phyloP scores from a whole-genome alignment of 331 rosid genomes.

The Spiraea crenata region DNA sequence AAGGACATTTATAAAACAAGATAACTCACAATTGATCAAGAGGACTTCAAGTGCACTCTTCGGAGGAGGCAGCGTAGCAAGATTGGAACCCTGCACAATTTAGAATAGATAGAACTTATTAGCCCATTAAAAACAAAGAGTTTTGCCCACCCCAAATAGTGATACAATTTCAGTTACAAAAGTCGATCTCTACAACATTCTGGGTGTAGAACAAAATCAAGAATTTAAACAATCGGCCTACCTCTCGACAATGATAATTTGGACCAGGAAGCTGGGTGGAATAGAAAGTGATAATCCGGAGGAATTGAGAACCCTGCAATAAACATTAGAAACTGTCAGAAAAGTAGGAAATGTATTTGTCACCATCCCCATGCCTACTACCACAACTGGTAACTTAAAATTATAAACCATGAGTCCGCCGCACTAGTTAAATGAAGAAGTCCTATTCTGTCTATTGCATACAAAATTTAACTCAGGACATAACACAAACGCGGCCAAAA shows the following conservation, averaged over 20 bases:
- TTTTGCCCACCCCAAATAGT: neutral
- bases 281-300: conserved; percentile 85
- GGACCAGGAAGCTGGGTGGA: conserved; percentile 99
- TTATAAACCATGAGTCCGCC: neutral
- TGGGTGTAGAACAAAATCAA: neutral
- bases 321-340: conserved; percentile 19
- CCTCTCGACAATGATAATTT: conserved; percentile 96
- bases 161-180: neutral
- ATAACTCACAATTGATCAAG: conserved; percentile 65
- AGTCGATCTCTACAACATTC: neutral
- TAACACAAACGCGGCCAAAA: neutral
- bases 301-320: conserved; percentile 73
- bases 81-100: conserved; percentile 72
- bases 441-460: neutral
- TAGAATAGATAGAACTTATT: conserved; percentile 3
- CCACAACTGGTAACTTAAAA: neutral
- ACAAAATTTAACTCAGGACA: neutral
- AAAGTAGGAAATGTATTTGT: neutral
- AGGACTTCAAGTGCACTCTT: conserved; percentile 59
- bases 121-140: neutral
- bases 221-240: conserved; percentile 26
- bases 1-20: conserved; percentile 19
- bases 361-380: neutral
- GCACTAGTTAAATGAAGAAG: neutral
- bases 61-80: conserved; percentile 81